Conservation (phyloP, 805 yeast species). For the Saccharomycopsis babjevae region DNA sequence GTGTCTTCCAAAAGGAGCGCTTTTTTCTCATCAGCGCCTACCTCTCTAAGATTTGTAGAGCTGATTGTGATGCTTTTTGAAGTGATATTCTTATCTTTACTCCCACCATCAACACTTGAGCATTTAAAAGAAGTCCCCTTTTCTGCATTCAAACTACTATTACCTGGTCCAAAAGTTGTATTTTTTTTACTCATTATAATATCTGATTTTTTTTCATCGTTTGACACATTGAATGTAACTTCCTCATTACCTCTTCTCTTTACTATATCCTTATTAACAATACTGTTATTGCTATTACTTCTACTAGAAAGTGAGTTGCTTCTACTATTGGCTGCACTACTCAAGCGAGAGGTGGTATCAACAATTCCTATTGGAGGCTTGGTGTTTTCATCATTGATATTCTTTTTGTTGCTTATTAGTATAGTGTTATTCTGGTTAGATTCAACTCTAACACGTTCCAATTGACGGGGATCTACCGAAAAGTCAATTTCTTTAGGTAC, state of each 20-base stretch:
- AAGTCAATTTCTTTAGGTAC: not conserved
- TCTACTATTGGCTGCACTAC: not conserved
- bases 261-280: not conserved
- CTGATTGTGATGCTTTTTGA: not conserved
- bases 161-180: not conserved
- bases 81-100: not conserved
- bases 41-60: not conserved
- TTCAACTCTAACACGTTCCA: not conserved
- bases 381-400: not conserved
- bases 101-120: not conserved
- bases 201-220: not conserved
- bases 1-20: not conserved
- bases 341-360: not conserved
- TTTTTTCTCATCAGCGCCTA: not conserved
- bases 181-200: not conserved
- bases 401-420: not conserved
- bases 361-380: not conserved
- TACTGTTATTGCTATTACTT: not conserved
- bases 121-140: not conserved
- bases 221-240: not conserved
- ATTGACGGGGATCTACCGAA: not conserved
- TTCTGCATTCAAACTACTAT: not conserved
- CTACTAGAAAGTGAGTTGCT: not conserved
- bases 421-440: not conserved
- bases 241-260: not conserved